phyloP scores from a whole-genome alignment of 164 flowering plant species.

The Stephania yunnanensis region DNA sequence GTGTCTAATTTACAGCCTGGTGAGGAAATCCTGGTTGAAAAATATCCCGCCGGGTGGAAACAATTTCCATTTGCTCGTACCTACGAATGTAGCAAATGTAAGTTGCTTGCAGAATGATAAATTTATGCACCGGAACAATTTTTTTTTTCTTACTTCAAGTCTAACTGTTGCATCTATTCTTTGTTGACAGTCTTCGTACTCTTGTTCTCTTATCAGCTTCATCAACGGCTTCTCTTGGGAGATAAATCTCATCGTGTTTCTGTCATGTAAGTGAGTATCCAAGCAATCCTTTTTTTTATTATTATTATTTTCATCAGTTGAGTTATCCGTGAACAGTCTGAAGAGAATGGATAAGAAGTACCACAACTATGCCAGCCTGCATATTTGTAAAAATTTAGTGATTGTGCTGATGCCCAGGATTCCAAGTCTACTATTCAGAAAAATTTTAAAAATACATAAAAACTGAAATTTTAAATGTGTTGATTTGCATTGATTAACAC shows the following conservation, averaged over 20 bases:
- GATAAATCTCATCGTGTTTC: slow-evolving; percentile 45
- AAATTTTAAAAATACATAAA: no score
- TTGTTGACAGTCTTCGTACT: slow-evolving; percentile 56
- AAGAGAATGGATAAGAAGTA: neutral
- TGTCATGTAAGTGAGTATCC: slow-evolving; percentile 51
- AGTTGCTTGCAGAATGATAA: slow-evolving; percentile 18
- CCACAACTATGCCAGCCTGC: neutral
- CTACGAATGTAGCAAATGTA: slow-evolving; percentile 79
- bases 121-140: neutral
- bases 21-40: slow-evolving; percentile 50
- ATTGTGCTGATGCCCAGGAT: no score
- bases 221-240: slow-evolving; percentile 42
- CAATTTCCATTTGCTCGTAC: slow-evolving; percentile 61
- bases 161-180: slow-evolving; percentile 14
- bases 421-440: no score
- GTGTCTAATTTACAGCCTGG: slow-evolving; percentile 41
- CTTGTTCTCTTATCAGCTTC: slow-evolving; percentile 75
- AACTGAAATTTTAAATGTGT: no score
- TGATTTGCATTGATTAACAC: no score
- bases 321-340: neutral
- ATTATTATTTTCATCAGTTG: neutral
- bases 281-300: no score
- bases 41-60: slow-evolving; percentile 22
- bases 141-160: neutral
- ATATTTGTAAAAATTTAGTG: no score